Percentiles rank a stretch among this genome's conserved stretches.
phyloP scores from a whole-genome alignment of 1,139 yeast genomes.

The Magnusiomyces clavatus region DNA sequence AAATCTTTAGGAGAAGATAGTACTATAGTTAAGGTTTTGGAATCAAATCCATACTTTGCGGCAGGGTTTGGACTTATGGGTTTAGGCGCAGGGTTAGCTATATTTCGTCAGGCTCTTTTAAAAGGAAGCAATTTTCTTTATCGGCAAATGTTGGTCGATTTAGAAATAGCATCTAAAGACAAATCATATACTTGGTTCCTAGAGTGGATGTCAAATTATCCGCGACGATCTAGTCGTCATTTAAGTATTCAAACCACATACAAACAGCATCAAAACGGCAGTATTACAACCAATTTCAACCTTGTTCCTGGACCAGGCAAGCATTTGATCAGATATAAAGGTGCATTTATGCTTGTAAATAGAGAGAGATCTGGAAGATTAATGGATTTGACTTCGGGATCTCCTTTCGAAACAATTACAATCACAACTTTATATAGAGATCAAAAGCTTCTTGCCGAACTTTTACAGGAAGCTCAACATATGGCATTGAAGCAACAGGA shows the following conservation, averaged over 20 bases:
- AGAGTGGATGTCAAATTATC: conserved; percentile 89
- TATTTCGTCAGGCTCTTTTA: conserved; percentile 63
- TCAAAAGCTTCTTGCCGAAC: conserved; percentile 57
- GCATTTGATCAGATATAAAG: conserved; percentile 76
- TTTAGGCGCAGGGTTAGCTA: conserved; percentile 77
- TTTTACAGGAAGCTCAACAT: conserved; percentile 75
- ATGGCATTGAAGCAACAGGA: conserved; percentile 78
- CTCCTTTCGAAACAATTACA: conserved; percentile 94
- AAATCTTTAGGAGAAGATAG: conserved; percentile 1
- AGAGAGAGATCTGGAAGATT: conserved; percentile 86
- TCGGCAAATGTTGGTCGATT: conserved; percentile 78
- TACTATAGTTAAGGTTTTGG: conserved; percentile 37
- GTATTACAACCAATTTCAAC: conserved; percentile 78
- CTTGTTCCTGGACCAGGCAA: conserved; percentile 98
- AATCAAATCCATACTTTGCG: conserved; percentile 84
- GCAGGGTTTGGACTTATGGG: conserved; percentile 96
- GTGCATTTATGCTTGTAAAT: conserved; percentile 81
- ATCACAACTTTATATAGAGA: conserved; percentile 85
- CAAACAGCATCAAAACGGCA: conserved; percentile 88
- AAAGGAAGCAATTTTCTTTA: conserved; percentile 62
- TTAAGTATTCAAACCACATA: conserved; percentile 83
- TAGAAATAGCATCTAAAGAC: conserved; percentile 90
- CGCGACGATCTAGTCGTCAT: conserved; percentile 65
- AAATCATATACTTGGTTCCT: conserved; percentile 91
- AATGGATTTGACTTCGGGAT: conserved; percentile 82